phyloP scores from a whole-genome alignment of 2,329 filamentous ascomycete species.

The Colletotrichum sublineola region DNA sequence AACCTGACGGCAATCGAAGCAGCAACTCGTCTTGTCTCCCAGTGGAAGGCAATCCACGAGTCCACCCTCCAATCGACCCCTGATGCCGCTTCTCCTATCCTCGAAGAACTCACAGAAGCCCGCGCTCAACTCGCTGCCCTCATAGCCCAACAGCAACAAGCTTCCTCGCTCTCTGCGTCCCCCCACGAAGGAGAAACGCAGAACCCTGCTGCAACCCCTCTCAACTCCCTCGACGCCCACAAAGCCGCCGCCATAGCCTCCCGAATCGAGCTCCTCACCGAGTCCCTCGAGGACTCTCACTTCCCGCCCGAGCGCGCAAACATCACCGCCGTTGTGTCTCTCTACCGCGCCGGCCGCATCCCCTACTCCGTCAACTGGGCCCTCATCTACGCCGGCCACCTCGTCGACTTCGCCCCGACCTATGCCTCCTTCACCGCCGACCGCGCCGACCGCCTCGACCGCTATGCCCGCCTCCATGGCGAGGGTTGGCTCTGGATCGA shows the following conservation, averaged over 20 bases:
- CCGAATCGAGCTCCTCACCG: slow-evolving; percentile 51
- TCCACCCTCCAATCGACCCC: slow-evolving; percentile 43
- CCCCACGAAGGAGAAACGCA: not conserved
- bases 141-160: not conserved
- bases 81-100: slow-evolving; percentile 20
- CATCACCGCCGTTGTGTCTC: slow-evolving; percentile 57
- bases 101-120: slow-evolving; percentile 27
- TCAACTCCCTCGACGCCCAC: slow-evolving; percentile 31
- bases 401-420: slow-evolving; percentile 56
- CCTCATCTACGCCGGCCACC: slow-evolving; percentile 57
- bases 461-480: slow-evolving; percentile 53
- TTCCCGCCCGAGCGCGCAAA: slow-evolving; percentile 56
- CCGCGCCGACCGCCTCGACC: slow-evolving; percentile 55
- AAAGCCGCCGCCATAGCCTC: slow-evolving; percentile 47
- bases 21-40: slow-evolving; percentile 54
- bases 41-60: slow-evolving; percentile 51
- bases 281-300: slow-evolving; percentile 49
- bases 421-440: slow-evolving; percentile 56
- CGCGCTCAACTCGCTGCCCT: slow-evolving; percentile 25
- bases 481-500: slow-evolving; percentile 62
- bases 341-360: slow-evolving; percentile 57
- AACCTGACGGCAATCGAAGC: slow-evolving; percentile 54
- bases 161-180: not conserved
- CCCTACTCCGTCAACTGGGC: slow-evolving; percentile 56
- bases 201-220: not conserved